Base-by-base conservation (phyloP, 148 eudicot species). In the Vaccinium corymbosum region DNA sequence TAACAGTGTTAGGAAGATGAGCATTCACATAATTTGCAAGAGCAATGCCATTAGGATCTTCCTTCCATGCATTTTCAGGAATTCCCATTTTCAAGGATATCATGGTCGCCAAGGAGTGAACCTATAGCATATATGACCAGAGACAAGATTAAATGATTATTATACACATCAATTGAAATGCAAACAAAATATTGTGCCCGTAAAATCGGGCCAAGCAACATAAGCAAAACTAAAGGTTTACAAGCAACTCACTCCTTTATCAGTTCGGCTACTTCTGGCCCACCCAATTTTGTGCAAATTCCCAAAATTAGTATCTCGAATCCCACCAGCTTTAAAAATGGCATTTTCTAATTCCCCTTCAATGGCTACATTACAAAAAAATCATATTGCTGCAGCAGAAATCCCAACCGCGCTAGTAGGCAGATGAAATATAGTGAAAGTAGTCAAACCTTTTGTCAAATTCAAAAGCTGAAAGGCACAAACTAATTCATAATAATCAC, bases 51-150 rank as follows among this genome's bases (percentile, higher is more conserved):
- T 88, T 90, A 42, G 95, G 95, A 88, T 96, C 98, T 81, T 93
- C 89, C 80, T 82, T 86, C 97, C 98, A 96, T 25, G 98, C 98
- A 88, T 78, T 83, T 42, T 88, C 92, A 9, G 98, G 98, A 68
- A 96, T 94, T 88, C 94, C 98, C 94, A 96, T 83, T 77, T 96
- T 96, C n/a, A 94, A 87, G 46, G 98, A 92, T 90, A 96, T 94
- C 57, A 90, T 94, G 55, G 98, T 96, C 7, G 98, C 93, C 85
- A 94, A 86, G 9, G 98, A 96, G 82, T 96, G 98, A 86, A 96
- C 98, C 93, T 95, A 88, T 57, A 76, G 81, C 32, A 76, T 35
- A 72, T 76, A 32, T 50, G 29, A 80, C 56, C 81, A 80, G 29
- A 80, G 61, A 76, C 6, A 52, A 71, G 61, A 68, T 81, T 70